Conservation (phyloP, 108 stramenopile genomes). For the Pseudonitzschia pungens region DNA sequence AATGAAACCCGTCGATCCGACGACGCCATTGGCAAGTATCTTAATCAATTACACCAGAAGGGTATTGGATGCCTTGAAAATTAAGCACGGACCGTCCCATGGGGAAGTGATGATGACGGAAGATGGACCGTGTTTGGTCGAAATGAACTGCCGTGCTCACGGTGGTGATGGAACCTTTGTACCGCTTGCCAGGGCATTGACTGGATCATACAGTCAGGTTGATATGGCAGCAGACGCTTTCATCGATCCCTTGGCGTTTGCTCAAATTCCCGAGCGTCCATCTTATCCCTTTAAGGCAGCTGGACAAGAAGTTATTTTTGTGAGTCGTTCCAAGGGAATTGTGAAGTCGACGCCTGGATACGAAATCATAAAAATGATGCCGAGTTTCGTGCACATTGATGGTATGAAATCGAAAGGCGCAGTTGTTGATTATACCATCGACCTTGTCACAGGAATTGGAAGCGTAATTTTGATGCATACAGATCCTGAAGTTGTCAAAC, state of each 20-base stretch:
- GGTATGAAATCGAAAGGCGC: slow-evolving; percentile 55
- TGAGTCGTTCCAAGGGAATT: slow-evolving; percentile 66
- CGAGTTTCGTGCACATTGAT: slow-evolving; percentile 72
- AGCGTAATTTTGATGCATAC: slow-evolving; percentile 74
- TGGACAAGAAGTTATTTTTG: slow-evolving; percentile 70
- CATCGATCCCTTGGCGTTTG: slow-evolving; percentile 65
- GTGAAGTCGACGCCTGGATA: slow-evolving; percentile 75
- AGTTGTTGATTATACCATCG: slow-evolving; percentile 70
- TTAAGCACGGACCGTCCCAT: slow-evolving; percentile 76
- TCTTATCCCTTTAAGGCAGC: slow-evolving; percentile 70
- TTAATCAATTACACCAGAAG: slow-evolving; percentile 76
- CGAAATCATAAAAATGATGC: slow-evolving; percentile 69
- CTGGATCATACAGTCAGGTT: slow-evolving; percentile 80
- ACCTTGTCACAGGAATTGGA: slow-evolving; percentile 73
- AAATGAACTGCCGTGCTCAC: slow-evolving; percentile 82
- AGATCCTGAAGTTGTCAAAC: slow-evolving; percentile 51
- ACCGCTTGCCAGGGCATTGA: slow-evolving; percentile 69
- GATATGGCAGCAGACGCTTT: slow-evolving; percentile 80
- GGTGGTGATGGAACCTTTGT: slow-evolving; percentile 95
- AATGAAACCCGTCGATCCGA: slow-evolving; percentile 61
- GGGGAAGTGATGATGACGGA: slow-evolving; percentile 80
- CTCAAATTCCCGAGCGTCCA: slow-evolving; percentile 53
- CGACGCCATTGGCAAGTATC: slow-evolving; percentile 59
- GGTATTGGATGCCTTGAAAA: slow-evolving; percentile 74
- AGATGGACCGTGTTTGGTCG: slow-evolving; percentile 87